Evolutionary conservation across 495 filamentous ascomycete species (phyloP), one percentile per base, ranked within the genome.

Genomic region (Hyaloscypha bicolor): DNA sequence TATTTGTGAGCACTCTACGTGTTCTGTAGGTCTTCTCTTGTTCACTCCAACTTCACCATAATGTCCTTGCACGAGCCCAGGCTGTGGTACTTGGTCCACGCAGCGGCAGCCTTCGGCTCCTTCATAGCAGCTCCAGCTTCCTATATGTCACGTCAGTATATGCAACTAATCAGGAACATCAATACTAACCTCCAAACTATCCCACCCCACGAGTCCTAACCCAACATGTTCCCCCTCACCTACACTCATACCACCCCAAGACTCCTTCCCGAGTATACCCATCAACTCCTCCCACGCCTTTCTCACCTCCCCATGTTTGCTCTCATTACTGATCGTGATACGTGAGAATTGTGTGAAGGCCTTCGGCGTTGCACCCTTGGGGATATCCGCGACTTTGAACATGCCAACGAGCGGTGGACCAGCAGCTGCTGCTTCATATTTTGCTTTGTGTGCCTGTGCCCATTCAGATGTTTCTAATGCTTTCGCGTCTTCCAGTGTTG

Each of bases 11-110:
- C 25, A 25, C 25, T 25, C 25, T 1, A 1, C 25, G 25, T 25
- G 2, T 25, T 25, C 25, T 25, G 25, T 25, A 25, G 25, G 35
- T 8, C 35, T 37, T 37, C 35, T 37, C 35, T 37, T 12, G 35
- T 12, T 37, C 12, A 37, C 35, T 62, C 60, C 63, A 64, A 62
- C 52, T 73, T 74, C 31, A 70, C 45, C 33, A 76, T 67, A 32
- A 74, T 35, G 51, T 65, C 55, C 63, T 65, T 65, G 25, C 33
- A 59, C 22, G 57, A 53, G 22, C 63, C 63, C n/a, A 65, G 35
- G n/a, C 21, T 32, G 25, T 58, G 37, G 55, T 59, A 53, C n/a
- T 65, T 42, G 6, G n/a, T 35, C 21, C 21, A 65, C 14, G 63
- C 63, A 19, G 55, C 63, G 16, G 31, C 39, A 59, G 55, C 63